Evolutionary conservation across 1,284 basidiomycete genomes (phyloP), one percentile per base, ranked within the genome.

Genomic region (Pseudozyma pruni): DNA sequence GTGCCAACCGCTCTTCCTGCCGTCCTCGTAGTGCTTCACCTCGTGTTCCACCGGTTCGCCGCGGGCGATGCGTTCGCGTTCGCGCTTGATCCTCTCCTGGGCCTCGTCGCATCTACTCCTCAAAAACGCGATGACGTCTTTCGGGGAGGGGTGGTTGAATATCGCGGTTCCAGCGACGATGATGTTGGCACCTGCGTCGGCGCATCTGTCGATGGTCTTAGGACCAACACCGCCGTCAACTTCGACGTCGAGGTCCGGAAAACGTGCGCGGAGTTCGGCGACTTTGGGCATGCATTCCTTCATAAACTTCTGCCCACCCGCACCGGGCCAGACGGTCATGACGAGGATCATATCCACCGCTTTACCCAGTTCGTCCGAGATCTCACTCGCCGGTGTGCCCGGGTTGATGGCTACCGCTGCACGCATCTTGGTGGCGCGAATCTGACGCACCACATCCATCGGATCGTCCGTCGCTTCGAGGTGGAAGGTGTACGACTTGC

Each of bases 101-200:
- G 80, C 79, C 41, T 74, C 76, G 40, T 80, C 77, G 56, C 79
- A 81, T 16, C 72, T 38, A 16, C 42, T 61, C 2, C 80, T 50
- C 22, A 81, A 45, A 42, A 74, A 80, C 11, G 54, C 49, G 47
- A 82, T 81, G 19, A 82, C 80, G 25, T 81, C 75, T 62, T 90
- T 89, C 0, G 96, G 92, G 73, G 90, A 86, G 17, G 88, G 83
- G 16, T 94, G 89, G 43, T 88, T 89, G 81, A 98, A 98, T 74
- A 98, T 91, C 13, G 96, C 94, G 8, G 94, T 98, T 17, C 96
- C 96, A 9, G 96, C 95, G 13, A 99, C 96, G 69, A 98, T 93
- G 68, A 99, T 94, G 81, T 99, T 99, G 82, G 93, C 67, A 6
- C 73, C 77, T 41, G 95, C 95, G 64, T 93, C 85, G 2, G 95